Percentiles rank a stretch among this genome's conserved stretches.
These are phyloP conservation scores for Halophytophthora polymorphica DNA, from an alignment of 352 stramenopile species.

Conservation along the genomic window DNA sequence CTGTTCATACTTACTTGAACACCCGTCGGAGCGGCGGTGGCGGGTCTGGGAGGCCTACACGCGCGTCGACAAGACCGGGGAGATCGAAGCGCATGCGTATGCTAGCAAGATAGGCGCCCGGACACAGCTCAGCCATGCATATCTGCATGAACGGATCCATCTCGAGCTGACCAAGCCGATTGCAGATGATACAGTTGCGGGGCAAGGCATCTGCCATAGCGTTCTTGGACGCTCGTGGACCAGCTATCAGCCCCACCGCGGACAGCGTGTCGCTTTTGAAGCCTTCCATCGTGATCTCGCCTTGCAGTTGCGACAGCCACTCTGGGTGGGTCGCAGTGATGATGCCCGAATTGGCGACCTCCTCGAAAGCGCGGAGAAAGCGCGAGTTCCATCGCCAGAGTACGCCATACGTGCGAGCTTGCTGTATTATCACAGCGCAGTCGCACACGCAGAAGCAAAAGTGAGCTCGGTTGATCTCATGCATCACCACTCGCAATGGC, in stretches of 20 bases:
- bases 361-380: conserved; percentile 15
- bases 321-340: conserved; percentile 2
- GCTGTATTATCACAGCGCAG: no score
- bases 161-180: conserved; percentile 28
- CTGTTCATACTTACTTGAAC: not conserved
- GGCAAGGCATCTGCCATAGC: conserved; percentile 24
- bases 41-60: not conserved
- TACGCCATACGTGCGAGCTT: no score
- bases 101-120: not conserved
- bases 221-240: conserved; percentile 14
- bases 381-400: conserved; percentile 18
- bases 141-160: conserved; percentile 2
- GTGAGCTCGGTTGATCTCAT: no score
- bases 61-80: not conserved
- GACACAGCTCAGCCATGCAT: not conserved
- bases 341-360: conserved; percentile 12
- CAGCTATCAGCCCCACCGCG: conserved; percentile 14
- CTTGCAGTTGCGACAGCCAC: conserved; percentile 20
- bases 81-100: not conserved
- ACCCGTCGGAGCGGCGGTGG: no score
- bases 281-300: conserved; percentile 13
- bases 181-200: conserved; percentile 21
- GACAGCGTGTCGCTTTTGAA: conserved; percentile 23
- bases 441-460: no score
- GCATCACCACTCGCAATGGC: no score